phyloP scores from a whole-genome alignment of 768 basidiomycete genomes.

The Baorangia bicolor region DNA sequence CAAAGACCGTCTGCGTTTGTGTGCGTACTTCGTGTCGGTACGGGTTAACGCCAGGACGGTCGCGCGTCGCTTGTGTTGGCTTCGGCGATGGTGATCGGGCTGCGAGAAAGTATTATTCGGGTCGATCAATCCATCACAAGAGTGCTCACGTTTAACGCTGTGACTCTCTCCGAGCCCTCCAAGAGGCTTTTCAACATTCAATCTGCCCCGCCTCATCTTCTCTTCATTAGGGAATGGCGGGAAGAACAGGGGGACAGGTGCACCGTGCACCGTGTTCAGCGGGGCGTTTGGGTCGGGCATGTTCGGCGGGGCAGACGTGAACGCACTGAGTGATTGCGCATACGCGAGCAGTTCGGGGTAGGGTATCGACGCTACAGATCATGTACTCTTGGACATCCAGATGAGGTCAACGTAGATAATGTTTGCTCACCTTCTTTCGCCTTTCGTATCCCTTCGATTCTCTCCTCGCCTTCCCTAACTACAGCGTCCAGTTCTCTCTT shows the following conservation, averaged over 20 bases:
- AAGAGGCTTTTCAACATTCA: slow-evolving; percentile 79
- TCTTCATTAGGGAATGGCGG: slow-evolving; percentile 91
- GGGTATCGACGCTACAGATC: slow-evolving; percentile 62
- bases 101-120: slow-evolving; percentile 27
- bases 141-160: slow-evolving; percentile 66
- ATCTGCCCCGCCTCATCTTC: slow-evolving; percentile 80
- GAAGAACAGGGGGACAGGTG: slow-evolving; percentile 78
- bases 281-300: slow-evolving; percentile 73
- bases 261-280: slow-evolving; percentile 46
- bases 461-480: slow-evolving; percentile 73
- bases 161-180: slow-evolving; percentile 79
- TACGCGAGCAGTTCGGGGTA: slow-evolving; percentile 83
- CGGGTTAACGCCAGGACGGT: slow-evolving; percentile 56
- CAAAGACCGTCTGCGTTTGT: slow-evolving; percentile 63
- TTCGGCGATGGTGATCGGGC: slow-evolving; percentile 66
- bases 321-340: slow-evolving; percentile 80
- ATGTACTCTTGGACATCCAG: background rate
- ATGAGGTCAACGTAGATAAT: background rate
- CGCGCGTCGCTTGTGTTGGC: slow-evolving; percentile 43
- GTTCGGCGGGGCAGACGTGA: slow-evolving; percentile 86
- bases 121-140: slow-evolving; percentile 1
- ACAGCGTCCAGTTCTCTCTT: slow-evolving; percentile 67
- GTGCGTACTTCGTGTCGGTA: slow-evolving; percentile 70
- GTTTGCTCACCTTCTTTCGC: slow-evolving; percentile 62
- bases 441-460: slow-evolving; percentile 64